Percentiles rank a stretch among this genome's conserved stretches.
Conservation (phyloP, 139 green algal species). For the Chlorella vulgaris region DNA sequence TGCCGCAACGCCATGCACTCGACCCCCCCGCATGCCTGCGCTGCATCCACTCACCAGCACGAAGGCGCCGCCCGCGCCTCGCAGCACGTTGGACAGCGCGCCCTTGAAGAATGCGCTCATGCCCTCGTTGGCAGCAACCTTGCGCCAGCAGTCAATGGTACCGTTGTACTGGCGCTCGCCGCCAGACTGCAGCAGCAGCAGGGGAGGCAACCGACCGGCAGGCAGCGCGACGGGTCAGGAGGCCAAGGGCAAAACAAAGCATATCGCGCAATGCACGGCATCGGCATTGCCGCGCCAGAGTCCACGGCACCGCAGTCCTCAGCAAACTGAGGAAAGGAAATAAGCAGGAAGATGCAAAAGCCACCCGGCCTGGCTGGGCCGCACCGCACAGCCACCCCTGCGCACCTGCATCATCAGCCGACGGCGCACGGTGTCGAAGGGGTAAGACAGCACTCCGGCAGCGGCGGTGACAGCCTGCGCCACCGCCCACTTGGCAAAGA, state of each 20-base stretch:
- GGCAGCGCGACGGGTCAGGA: not conserved
- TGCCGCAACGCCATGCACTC: too few relatives aligned
- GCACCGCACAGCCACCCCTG: too few relatives aligned
- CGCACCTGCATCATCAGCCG: slow-evolving; percentile 98
- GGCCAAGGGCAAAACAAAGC: not conserved
- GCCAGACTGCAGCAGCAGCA: slow-evolving; percentile 91
- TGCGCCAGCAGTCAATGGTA: slow-evolving; percentile 92
- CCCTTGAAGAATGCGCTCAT: slow-evolving; percentile 96
- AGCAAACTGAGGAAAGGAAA: not conserved
- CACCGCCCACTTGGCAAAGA: slow-evolving; percentile 85
- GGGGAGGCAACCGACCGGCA: not conserved
- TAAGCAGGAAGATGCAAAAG: too few relatives aligned
- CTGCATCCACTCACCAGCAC: slow-evolving; percentile 42
- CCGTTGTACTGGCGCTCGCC: slow-evolving; percentile 87
- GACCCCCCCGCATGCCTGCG: too few relatives aligned
- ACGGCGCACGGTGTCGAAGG: slow-evolving; percentile 98
- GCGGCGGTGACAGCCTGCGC: slow-evolving; percentile 84
- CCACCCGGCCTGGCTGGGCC: too few relatives aligned
- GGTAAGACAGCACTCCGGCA: slow-evolving; percentile 93
- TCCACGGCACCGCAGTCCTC: too few relatives aligned
- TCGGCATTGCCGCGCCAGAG: too few relatives aligned
- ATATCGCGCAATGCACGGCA: too few relatives aligned
- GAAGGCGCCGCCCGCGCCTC: slow-evolving; percentile 75
- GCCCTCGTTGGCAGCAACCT: slow-evolving; percentile 94
- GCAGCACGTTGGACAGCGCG: slow-evolving; percentile 79